Percentiles rank a stretch among this genome's conserved stretches.
Evolutionary conservation across 805 yeast species (phyloP).

Genomic region (Maudiozyma saulgeensis): DNA sequence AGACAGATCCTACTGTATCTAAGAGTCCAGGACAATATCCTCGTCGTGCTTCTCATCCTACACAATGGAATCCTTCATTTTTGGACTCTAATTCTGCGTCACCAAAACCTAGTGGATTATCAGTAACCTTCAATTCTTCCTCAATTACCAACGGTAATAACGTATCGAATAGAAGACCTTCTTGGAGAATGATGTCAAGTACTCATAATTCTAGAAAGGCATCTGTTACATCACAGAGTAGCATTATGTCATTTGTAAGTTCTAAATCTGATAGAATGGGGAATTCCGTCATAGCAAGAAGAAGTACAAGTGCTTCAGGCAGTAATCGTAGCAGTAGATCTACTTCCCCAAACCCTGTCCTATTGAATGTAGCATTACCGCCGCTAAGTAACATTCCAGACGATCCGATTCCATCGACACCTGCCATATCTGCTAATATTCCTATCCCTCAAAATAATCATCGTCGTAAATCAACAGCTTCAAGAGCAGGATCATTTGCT

Average conservation of each 20-base stretch:
- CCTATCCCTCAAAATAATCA: neutral
- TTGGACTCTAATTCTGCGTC: neutral
- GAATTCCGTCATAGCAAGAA: slow-evolving; percentile 18
- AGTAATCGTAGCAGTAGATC: slow-evolving; percentile 10
- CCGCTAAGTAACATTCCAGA: slow-evolving; percentile 48
- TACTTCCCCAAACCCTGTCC: slow-evolving; percentile 20
- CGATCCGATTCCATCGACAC: slow-evolving; percentile 44
- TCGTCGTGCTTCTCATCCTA: slow-evolving; percentile 24
- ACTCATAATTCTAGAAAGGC: slow-evolving; percentile 30
- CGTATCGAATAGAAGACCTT: slow-evolving; percentile 4
- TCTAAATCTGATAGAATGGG: slow-evolving; percentile 27
- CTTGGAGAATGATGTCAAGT: slow-evolving; percentile 6
- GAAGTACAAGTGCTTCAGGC: slow-evolving; percentile 19
- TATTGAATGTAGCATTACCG: slow-evolving; percentile 35
- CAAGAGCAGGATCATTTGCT: slow-evolving; percentile 7
- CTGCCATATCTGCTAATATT: slow-evolving; percentile 9
- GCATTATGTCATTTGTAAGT: slow-evolving; percentile 24
- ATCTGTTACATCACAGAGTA: slow-evolving; percentile 30
- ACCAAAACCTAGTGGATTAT: neutral
- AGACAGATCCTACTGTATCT: neutral
- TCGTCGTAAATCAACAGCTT: neutral
- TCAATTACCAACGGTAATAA: neutral
- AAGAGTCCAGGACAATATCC: neutral
- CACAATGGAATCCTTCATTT: neutral
- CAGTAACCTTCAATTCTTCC: neutral